Evolutionary conservation across 1,284 basidiomycete genomes (phyloP).

Genomic region (Omphalotus olearius): DNA sequence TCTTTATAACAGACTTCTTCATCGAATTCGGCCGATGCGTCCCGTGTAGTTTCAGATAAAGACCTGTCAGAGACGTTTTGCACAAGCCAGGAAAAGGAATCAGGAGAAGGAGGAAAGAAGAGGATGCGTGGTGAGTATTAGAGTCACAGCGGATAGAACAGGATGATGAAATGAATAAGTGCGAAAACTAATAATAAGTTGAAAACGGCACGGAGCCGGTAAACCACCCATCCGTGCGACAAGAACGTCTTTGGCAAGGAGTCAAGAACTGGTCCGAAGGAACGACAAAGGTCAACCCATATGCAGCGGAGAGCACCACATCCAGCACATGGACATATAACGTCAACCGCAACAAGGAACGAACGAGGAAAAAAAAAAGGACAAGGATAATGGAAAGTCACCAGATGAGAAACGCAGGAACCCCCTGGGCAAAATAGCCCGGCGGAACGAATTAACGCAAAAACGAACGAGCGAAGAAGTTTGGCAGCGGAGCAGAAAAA

Average conservation of each 20-base stretch:
- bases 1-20: constrained; percentile 99
- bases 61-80: constrained; percentile 46
- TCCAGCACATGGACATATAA: too few species aligned
- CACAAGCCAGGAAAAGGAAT: constrained; percentile 6
- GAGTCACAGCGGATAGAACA: constrained; percentile 1
- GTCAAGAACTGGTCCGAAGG: too few species aligned
- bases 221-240: background rate
- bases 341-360: constrained; percentile 17
- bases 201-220: constrained; percentile 8
- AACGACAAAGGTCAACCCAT: too few species aligned
- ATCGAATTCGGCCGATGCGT: constrained; percentile 96
- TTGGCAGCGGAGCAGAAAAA: too few species aligned
- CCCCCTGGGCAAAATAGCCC: too few species aligned
- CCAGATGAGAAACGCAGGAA: background rate
- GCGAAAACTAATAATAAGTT: constrained; percentile 3
- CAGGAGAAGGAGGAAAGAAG: constrained; percentile 7
- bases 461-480: too few species aligned
- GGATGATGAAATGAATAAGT: background rate
- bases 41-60: constrained; percentile 98
- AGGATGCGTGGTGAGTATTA: constrained; percentile 3
- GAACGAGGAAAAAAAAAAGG: constrained; percentile 16
- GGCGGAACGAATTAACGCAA: too few species aligned
- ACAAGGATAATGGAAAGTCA: background rate
- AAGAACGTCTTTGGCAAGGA: too few species aligned
- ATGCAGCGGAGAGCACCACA: too few species aligned